phyloP scores from a whole-genome alignment of 805 yeast species.

The Cyberlindnera maritima region DNA sequence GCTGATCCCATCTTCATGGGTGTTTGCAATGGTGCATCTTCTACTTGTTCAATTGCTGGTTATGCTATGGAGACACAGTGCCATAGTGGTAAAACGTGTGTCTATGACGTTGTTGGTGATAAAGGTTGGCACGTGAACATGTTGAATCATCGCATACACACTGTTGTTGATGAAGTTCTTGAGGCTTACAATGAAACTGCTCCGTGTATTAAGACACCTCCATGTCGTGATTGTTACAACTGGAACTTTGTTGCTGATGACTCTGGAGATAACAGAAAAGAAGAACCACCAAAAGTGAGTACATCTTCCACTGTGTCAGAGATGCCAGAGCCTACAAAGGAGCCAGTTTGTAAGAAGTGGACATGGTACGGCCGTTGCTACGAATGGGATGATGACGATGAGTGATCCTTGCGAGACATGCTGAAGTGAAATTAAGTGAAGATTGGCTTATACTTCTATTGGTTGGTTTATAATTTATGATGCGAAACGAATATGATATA shows the following conservation, averaged over 20 bases:
- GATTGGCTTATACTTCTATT: no score
- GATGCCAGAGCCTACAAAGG: constrained; percentile 20
- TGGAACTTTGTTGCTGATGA: constrained; percentile 67
- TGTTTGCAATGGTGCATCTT: constrained; percentile 90
- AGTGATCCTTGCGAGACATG: background rate
- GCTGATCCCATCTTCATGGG: constrained; percentile 98
- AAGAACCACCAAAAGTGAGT: background rate
- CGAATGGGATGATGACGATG: constrained; percentile 30
- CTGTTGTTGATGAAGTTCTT: constrained; percentile 81
- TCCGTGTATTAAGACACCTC: constrained; percentile 66
- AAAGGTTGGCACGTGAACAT: constrained; percentile 89
- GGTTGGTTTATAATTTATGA: background rate
- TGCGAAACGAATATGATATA: background rate
- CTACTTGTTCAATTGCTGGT: constrained; percentile 87
- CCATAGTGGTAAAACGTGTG: constrained; percentile 84
- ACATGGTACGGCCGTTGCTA: constrained; percentile 61
- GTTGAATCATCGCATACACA: constrained; percentile 85
- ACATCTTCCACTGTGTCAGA: background rate
- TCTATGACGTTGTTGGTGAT: constrained; percentile 86
- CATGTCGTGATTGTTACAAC: constrained; percentile 86
- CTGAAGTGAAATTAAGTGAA: no score
- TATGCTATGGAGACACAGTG: constrained; percentile 97
- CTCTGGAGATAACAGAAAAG: background rate
- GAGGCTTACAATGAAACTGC: constrained; percentile 75
- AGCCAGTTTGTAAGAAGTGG: constrained; percentile 29